phyloP scores from a whole-genome alignment of 192 early-diverging fungal genomes.

The Dissophora ornata region DNA sequence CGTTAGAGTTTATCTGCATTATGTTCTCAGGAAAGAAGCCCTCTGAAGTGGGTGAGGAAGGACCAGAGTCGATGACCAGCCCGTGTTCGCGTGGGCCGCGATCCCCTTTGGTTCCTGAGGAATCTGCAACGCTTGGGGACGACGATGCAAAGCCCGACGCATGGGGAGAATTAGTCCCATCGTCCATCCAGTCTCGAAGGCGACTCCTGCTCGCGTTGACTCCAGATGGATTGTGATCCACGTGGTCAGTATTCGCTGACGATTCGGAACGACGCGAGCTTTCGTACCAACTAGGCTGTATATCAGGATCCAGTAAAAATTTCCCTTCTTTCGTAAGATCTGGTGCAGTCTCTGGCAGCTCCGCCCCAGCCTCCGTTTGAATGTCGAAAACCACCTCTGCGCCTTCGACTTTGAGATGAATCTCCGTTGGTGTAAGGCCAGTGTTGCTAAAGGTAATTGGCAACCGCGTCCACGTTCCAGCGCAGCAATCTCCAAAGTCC shows the following conservation, averaged over 20 bases:
- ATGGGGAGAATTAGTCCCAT: constrained; percentile 18
- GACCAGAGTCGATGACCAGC: constrained; percentile 20
- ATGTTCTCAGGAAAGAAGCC: constrained; percentile 45
- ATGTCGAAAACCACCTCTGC: constrained; percentile 71
- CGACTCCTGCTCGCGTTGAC: constrained; percentile 14
- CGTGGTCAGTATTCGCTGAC: constrained; percentile 29
- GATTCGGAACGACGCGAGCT: constrained; percentile 40
- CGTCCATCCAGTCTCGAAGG: constrained; percentile 48
- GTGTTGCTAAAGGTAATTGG: constrained; percentile 86
- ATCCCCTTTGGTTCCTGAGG: constrained; percentile 30
- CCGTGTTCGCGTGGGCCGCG: constrained; percentile 29
- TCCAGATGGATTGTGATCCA: constrained; percentile 17
- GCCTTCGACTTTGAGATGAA: constrained; percentile 74
- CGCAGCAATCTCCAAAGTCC: constrained; percentile 95
- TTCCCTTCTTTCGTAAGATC: constrained; percentile 19
- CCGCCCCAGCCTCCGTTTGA: constrained; percentile 49
- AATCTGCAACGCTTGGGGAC: constrained; percentile 22
- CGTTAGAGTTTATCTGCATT: constrained; percentile 32
- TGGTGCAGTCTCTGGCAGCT: constrained; percentile 3
- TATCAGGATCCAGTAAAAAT: constrained; percentile 33
- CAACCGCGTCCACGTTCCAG: constrained; percentile 87
- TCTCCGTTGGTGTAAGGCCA: constrained; percentile 76
- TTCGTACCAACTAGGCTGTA: constrained; percentile 32
- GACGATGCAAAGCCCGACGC: constrained; percentile 16
- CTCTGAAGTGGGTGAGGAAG: constrained; percentile 40